Base-by-base conservation (phyloP, 2,329 filamentous ascomycete genomes). In the Aureobasidium musti region DNA sequence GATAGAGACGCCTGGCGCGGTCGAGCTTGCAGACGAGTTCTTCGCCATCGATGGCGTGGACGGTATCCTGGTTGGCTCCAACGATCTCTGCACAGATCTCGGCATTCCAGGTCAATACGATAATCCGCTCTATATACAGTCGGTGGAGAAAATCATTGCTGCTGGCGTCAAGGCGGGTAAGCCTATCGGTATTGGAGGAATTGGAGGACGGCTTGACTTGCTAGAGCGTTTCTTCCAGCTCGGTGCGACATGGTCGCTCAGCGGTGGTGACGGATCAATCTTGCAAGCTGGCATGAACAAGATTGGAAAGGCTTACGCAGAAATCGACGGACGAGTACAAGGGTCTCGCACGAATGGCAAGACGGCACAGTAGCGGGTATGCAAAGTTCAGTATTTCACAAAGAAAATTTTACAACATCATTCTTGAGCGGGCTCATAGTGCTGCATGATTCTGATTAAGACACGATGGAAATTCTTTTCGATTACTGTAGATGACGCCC, bases 71-170 rank as follows among this genome's bases (percentile, higher is more conserved):
- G 76, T 82, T 23, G 80, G 81, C 6, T 78, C 79, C 1, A 82
- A 82, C 57, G 81, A 82, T 66, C 70, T 82, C 57, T 78, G 73
- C 23, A 76, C 77, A 1, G 80, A 82, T 49, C 74, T 82, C 72
- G 80, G 79, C 0, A 80, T 79, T 35, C 77, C 78, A 0, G 79
- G 79, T 2, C 70, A 79, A 50, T 80, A 77, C 64, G 77, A 80
- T 41, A 76, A 77, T 68, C 69, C 74, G 1, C 45, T 69, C 10
- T 76, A 74, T 50, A 60, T 72, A 45, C 66, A 76, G 6, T 70
- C 75, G 0, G 73, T 78, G 7, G 69, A 75, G 45, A 77, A 76
- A 66, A 76, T 75, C 3, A 77, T 79, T 19, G 69, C 70, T 5
- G 79, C 79, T 1, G 77, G 77, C 30, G 73, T 75, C 11, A 79